These are phyloP conservation scores for Sporothrix dimorphospora DNA, from an alignment of 2,329 filamentous ascomycete genomes.

Conservation along the genomic window DNA sequence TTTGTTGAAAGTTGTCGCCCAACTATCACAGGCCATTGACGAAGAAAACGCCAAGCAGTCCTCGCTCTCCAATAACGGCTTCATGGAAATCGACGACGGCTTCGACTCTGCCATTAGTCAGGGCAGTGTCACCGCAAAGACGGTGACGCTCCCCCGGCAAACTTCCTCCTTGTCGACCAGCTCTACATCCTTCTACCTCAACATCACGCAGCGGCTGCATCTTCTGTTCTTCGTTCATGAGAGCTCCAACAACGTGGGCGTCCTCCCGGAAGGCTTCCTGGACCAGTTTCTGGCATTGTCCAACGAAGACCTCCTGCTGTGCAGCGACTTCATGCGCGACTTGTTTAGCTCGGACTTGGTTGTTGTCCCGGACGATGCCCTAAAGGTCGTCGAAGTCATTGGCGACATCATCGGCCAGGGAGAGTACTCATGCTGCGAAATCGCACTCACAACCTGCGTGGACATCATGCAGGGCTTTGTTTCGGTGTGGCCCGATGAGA, in stretches of 20 bases:
- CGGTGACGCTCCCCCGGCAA: slow-evolving; percentile 51
- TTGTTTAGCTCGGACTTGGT: slow-evolving; percentile 58
- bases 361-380: slow-evolving; percentile 51
- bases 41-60: slow-evolving; percentile 42
- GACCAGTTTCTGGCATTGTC: slow-evolving; percentile 53
- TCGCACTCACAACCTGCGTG: slow-evolving; percentile 68
- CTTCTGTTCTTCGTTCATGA: slow-evolving; percentile 50
- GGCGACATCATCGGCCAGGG: slow-evolving; percentile 58
- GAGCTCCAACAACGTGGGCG: slow-evolving; percentile 50
- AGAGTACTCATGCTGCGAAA: slow-evolving; percentile 73
- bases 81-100: slow-evolving; percentile 69
- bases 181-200: slow-evolving; percentile 51
- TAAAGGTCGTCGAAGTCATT: slow-evolving; percentile 53
- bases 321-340: slow-evolving; percentile 54
- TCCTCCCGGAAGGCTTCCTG: slow-evolving; percentile 56
- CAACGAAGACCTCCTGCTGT: slow-evolving; percentile 58
- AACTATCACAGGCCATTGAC: slow-evolving; percentile 43
- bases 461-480: slow-evolving; percentile 68
- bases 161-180: slow-evolving; percentile 49
- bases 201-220: slow-evolving; percentile 51
- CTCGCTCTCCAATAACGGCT: slow-evolving; percentile 48
- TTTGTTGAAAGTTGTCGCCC: slow-evolving; percentile 50
- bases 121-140: slow-evolving; percentile 44
- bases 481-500: slow-evolving; percentile 63
- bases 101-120: slow-evolving; percentile 64